Conservation (phyloP, 1,139 yeast species). For the Protomyces gravidus region DNA sequence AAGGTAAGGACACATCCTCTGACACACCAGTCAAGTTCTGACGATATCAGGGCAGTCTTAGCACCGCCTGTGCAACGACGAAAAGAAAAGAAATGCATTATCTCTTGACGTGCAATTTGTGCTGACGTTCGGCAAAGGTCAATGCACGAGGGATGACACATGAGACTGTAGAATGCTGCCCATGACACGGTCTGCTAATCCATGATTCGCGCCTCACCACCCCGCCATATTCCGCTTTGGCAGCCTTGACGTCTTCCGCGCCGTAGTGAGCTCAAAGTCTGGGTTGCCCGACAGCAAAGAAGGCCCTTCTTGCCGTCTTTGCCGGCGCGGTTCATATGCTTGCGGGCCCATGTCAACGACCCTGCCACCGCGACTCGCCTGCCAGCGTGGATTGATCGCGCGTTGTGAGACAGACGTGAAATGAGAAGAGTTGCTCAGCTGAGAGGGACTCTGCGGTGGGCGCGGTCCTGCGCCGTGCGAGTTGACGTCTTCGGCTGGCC, state of each 20-base stretch:
- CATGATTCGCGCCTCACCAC: too few species aligned
- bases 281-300: constrained; percentile 22
- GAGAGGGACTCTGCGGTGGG: constrained; percentile 17
- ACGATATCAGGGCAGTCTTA: constrained; percentile 17
- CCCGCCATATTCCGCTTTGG: constrained; percentile 3
- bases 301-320: constrained; percentile 10
- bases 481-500: neutral
- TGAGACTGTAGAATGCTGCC: too few species aligned
- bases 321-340: neutral
- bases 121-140: too few species aligned
- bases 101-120: too few species aligned
- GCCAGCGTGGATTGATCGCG: constrained; percentile 18
- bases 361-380: constrained; percentile 1
- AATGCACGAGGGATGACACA: too few species aligned
- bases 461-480: constrained; percentile 3
- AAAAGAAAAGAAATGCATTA: constrained; percentile 42
- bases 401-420: constrained; percentile 28
- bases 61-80: constrained; percentile 35
- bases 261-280: constrained; percentile 19
- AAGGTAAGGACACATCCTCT: constrained; percentile 45
- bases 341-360: neutral
- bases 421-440: constrained; percentile 13
- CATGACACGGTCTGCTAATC: too few species aligned
- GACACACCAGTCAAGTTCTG: neutral
- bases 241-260: constrained; percentile 5